These are phyloP conservation scores for Tolypocladium paradoxum DNA, from an alignment of 2,329 filamentous ascomycete species.

Conservation along the genomic window DNA sequence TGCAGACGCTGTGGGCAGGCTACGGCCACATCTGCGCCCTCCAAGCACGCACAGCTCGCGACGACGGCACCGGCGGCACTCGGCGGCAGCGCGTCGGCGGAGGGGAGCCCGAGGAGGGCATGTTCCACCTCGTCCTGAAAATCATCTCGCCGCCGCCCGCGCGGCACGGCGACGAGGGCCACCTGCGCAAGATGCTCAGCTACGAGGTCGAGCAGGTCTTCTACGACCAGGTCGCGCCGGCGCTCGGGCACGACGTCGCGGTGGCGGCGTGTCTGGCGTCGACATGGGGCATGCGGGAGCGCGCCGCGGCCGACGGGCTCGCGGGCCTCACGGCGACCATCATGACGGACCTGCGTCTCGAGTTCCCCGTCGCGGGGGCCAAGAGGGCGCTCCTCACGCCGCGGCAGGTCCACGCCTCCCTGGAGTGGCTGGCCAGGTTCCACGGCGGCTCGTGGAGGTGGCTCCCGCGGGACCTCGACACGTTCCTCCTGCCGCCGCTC, in stretches of 20 bases:
- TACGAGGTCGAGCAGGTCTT: constrained; percentile 60
- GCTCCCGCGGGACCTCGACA: constrained; percentile 12
- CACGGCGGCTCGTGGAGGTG: constrained; percentile 42
- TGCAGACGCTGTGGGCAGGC: constrained; percentile 39
- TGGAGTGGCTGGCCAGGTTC: constrained; percentile 54
- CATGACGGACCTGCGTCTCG: constrained; percentile 42
- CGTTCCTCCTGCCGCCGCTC: constrained; percentile 42
- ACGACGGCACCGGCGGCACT: background rate
- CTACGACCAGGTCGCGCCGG: constrained; percentile 44
- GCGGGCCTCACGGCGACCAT: constrained; percentile 39
- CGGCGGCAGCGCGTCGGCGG: background rate
- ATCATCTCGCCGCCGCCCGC: constrained; percentile 42
- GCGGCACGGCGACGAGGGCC: constrained; percentile 40
- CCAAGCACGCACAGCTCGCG: constrained; percentile 24
- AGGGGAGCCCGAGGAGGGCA: constrained; percentile 4
- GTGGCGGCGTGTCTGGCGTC: constrained; percentile 41
- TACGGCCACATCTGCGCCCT: constrained; percentile 47
- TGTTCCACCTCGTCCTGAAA: constrained; percentile 43
- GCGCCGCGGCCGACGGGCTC: constrained; percentile 17
- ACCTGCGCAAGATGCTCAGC: constrained; percentile 54
- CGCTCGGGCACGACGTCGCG: constrained; percentile 28
- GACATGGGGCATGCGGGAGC: constrained; percentile 18
- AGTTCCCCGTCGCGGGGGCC: constrained; percentile 45
- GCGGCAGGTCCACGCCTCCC: constrained; percentile 38
- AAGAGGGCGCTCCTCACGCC: constrained; percentile 35